phyloP scores from a whole-genome alignment of 805 yeast species.

The Pichia scutulata region DNA sequence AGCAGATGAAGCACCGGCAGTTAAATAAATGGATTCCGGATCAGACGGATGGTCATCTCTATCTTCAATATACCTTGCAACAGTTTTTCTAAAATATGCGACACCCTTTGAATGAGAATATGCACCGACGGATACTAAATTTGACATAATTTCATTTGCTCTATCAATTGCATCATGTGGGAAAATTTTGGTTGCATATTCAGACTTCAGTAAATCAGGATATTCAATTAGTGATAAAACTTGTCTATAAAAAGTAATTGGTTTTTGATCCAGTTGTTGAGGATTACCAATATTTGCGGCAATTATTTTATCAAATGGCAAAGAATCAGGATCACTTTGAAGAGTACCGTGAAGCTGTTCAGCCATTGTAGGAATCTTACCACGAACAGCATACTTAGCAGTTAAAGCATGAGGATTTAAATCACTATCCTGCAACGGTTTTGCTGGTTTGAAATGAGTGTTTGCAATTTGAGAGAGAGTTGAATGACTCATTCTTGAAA shows the following conservation, averaged over 20 bases:
- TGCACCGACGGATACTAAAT: constrained; percentile 85
- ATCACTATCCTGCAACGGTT: constrained; percentile 36
- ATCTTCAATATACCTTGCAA: constrained; percentile 68
- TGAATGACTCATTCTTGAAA: constrained; percentile 2
- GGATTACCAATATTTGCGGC: constrained; percentile 97
- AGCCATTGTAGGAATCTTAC: constrained; percentile 87
- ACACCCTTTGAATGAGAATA: constrained; percentile 93
- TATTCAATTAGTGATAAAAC: constrained; percentile 80
- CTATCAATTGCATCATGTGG: constrained; percentile 70
- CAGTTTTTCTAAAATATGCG: constrained; percentile 57
- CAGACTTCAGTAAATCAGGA: constrained; percentile 53
- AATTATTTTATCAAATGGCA: constrained; percentile 74
- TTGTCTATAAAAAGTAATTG: constrained; percentile 92
- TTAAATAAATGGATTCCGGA: constrained; percentile 71
- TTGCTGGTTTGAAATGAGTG: constrained; percentile 25
- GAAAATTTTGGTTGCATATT: constrained; percentile 27
- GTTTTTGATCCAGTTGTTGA: constrained; percentile 91
- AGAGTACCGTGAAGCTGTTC: constrained; percentile 67
- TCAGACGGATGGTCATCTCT: constrained; percentile 72
- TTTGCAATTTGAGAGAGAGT: constrained; percentile 6
- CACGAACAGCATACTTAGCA: constrained; percentile 96
- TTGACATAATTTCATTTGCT: constrained; percentile 51
- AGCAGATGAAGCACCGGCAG: constrained; percentile 93
- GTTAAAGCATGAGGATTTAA: constrained; percentile 67
- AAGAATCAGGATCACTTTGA: constrained; percentile 43